A percentile compares a stretch with the other conserved stretches of the same genome.
phyloP scores from a whole-genome alignment of 2,329 filamentous ascomycete genomes.

The Alternaria longipes region DNA sequence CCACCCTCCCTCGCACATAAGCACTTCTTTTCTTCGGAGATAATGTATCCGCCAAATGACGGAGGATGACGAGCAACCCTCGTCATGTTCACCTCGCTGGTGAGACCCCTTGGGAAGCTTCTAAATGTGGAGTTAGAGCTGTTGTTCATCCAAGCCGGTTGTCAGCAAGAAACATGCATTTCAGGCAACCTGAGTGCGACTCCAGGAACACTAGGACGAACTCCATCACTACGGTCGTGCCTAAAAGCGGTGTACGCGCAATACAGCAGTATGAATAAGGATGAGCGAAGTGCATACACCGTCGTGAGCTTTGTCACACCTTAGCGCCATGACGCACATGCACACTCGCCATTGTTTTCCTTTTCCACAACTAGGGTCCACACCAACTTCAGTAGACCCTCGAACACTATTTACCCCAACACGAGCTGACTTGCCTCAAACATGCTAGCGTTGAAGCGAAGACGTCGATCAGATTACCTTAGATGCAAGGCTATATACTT shows the following conservation, averaged over 20 bases:
- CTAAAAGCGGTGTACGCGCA: neutral
- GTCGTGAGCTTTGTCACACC: neutral
- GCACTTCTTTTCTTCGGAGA: slow-evolving; percentile 4
- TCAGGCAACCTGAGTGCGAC: neutral
- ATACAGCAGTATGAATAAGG: neutral
- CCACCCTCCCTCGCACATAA: neutral
- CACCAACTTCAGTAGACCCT: slow-evolving; percentile 2
- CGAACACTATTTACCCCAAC: neutral
- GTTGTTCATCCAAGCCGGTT: neutral
- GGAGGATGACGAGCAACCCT: neutral
- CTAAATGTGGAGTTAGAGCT: neutral
- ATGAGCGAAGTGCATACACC: slow-evolving; percentile 3
- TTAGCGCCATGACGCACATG: neutral
- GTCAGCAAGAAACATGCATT: neutral
- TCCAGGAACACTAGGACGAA: neutral
- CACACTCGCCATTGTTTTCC: neutral
- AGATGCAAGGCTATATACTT: neutral
- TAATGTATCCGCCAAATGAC: slow-evolving; percentile 4
- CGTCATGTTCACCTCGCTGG: neutral
- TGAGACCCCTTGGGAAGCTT: neutral
- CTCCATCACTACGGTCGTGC: neutral
- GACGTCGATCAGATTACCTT: neutral
- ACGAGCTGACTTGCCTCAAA: neutral
- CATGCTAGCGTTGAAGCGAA: neutral
- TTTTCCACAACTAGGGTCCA: slow-evolving; percentile 1